Evolutionary conservation across 2,329 filamentous ascomycete species (phyloP), one percentile per base, ranked within the genome.

Genomic region (Fusarium tuaranense): DNA sequence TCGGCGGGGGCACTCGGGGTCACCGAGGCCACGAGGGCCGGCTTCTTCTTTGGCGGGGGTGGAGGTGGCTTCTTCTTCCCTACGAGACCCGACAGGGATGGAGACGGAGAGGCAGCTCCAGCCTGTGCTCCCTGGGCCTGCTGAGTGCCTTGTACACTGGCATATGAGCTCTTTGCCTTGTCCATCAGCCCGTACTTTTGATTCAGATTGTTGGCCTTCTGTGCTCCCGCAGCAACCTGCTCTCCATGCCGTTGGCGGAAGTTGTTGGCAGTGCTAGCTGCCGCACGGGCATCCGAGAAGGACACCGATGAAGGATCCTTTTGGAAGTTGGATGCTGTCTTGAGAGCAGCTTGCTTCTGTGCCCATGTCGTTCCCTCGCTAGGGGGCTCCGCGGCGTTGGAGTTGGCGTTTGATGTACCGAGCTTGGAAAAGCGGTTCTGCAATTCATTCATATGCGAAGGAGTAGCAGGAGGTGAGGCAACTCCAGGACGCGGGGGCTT

Each of bases 231-330:
- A 2, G 89, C 88, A 7, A 93, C 89, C 79, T 94, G 91, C 20
- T 92, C 92, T 5, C 92, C 90, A 76, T 94, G 92, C 32, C 92
- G 85, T 79, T 94, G 90, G 16, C 91, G 90, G 81, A 95, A 93
- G 78, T 92, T 92, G 73, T 90, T 92, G 44, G 89, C 88, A 41
- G 91, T 93, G 32, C 86, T 86, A 2, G 89, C 92, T 16, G 91
- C 89, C 44, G 86, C 83, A 68, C 85, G 86, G 10, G 89, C 86
- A 77, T 94, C 91, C 6, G 89, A 83, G 3, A 91, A 73, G 0
- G 90, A 91, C 2, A 92, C 89, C 2, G 88, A 88, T 5, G 89
- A 88, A 2, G 91, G 91, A 75, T 93, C 87, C 72, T 89, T 90
- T 61, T 88, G 88, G 66, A 92, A 87, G 14, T 86, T 84, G 27